Percentiles rank a stretch among this genome's conserved stretches.
These are phyloP conservation scores for Yarrowia sp. DNA, from an alignment of 805 yeast species.

Conservation along the genomic window DNA sequence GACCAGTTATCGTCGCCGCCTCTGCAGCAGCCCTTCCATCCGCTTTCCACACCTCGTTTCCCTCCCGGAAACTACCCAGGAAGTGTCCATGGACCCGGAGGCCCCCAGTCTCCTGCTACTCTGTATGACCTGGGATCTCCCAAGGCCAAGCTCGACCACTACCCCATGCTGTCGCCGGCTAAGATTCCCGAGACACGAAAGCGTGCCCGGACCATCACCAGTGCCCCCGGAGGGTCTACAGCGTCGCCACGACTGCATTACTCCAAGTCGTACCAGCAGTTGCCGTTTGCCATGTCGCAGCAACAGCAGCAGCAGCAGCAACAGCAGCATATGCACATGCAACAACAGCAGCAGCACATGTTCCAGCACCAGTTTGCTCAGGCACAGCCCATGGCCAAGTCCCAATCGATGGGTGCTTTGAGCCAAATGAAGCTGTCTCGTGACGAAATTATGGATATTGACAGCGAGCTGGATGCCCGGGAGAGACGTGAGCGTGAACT, in stretches of 20 bases:
- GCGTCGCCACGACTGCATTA: slow-evolving; percentile 6
- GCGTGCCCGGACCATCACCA: slow-evolving; percentile 20
- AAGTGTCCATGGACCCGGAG: slow-evolving; percentile 1
- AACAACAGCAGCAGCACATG: slow-evolving; percentile 1
- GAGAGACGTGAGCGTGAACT: background rate
- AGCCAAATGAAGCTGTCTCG: slow-evolving; percentile 4
- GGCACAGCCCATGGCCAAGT: slow-evolving; percentile 20
- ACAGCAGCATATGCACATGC: background rate
- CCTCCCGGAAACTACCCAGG: background rate
- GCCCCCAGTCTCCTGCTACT: background rate
- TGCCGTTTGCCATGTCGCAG: background rate
- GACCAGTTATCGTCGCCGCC: slow-evolving; percentile 7
- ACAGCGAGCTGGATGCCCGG: slow-evolving; percentile 1
- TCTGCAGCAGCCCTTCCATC: slow-evolving; percentile 10
- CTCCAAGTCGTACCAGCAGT: slow-evolving; percentile 17
- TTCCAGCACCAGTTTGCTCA: slow-evolving; percentile 20
- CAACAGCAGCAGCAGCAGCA: slow-evolving; percentile 1
- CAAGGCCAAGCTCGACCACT: slow-evolving; percentile 7
- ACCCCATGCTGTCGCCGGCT: slow-evolving; percentile 12
- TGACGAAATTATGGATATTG: slow-evolving; percentile 10
- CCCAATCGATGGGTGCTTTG: slow-evolving; percentile 23
- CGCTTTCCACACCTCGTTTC: background rate
- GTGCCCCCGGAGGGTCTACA: background rate
- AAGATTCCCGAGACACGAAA: slow-evolving; percentile 1
- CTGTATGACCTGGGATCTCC: slow-evolving; percentile 1